phyloP scores from a whole-genome alignment of 805 yeast genomes.

The Grigorovia transvaalensis region DNA sequence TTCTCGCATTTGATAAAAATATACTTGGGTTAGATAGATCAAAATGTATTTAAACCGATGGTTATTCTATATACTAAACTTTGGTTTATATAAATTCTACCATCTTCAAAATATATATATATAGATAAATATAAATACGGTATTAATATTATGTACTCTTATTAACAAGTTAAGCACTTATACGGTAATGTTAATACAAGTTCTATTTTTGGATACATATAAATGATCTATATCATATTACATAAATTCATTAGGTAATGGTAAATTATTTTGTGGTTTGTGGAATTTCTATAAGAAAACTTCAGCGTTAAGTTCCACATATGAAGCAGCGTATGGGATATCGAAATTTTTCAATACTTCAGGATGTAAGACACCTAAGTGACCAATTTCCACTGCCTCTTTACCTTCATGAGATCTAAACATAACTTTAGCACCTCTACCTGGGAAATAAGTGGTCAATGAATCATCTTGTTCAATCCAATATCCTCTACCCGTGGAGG shows the following conservation, averaged over 20 bases:
- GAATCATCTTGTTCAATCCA: constrained; percentile 69
- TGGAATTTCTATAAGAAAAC: constrained; percentile 48
- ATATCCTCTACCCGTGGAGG: constrained; percentile 58
- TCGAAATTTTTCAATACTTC: constrained; percentile 80
- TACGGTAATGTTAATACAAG: not conserved
- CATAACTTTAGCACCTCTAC: constrained; percentile 86
- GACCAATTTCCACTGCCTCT: constrained; percentile 55
- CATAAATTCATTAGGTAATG: not conserved
- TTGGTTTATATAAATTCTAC: no score
- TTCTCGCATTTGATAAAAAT: not conserved
- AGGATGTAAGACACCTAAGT: constrained; percentile 92
- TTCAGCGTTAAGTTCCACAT: constrained; percentile 84
- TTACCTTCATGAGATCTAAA: constrained; percentile 57
- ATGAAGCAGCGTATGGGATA: constrained; percentile 85
- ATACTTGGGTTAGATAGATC: no score
- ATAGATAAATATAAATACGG: no score
- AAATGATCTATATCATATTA: not conserved
- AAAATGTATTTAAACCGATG: no score
- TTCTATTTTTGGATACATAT: not conserved
- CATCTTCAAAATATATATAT: no score
- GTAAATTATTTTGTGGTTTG: no score
- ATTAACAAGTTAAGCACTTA: not conserved
- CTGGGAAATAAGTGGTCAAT: constrained; percentile 81
- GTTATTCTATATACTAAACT: no score
- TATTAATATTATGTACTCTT: no score